phyloP scores from a whole-genome alignment of 208 protist genomes.

The Wallacemonas collosoma region DNA sequence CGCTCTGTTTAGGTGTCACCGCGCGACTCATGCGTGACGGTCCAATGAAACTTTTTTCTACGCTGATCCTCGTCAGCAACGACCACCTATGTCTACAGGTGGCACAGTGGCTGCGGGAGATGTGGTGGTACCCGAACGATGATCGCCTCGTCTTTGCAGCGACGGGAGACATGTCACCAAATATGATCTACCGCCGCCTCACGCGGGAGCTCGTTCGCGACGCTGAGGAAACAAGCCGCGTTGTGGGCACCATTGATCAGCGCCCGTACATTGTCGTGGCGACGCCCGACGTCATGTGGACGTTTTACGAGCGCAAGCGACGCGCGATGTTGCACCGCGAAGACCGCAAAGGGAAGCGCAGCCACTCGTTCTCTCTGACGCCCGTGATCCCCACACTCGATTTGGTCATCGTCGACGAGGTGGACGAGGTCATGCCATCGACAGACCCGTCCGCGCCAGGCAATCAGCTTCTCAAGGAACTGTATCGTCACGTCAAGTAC shows the following conservation, averaged over 20 bases:
- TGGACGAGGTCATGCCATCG: slow-evolving; percentile 83
- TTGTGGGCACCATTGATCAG: slow-evolving; percentile 59
- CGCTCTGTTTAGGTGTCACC: slow-evolving; percentile 79
- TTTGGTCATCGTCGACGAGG: slow-evolving; percentile 86
- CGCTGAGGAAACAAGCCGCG: slow-evolving; percentile 19
- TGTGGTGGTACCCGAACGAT: slow-evolving; percentile 91
- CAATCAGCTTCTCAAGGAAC: slow-evolving; percentile 82
- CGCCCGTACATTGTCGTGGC: slow-evolving; percentile 84
- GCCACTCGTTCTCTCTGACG: slow-evolving; percentile 65
- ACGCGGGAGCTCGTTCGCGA: slow-evolving; percentile 65
- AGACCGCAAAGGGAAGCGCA: slow-evolving; percentile 33
- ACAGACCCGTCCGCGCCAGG: slow-evolving; percentile 61
- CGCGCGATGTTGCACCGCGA: slow-evolving; percentile 53
- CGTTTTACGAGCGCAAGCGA: slow-evolving; percentile 61
- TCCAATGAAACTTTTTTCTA: slow-evolving; percentile 87
- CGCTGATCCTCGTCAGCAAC: slow-evolving; percentile 74
- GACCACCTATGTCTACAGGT: slow-evolving; percentile 82
- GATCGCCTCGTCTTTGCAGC: slow-evolving; percentile 81
- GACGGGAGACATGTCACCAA: slow-evolving; percentile 52
- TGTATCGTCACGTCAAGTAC: slow-evolving; percentile 85
- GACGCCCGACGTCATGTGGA: slow-evolving; percentile 80
- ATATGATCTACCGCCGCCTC: slow-evolving; percentile 78
- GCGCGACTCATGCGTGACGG: slow-evolving; percentile 86
- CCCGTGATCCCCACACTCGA: slow-evolving; percentile 81
- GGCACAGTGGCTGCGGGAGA: slow-evolving; percentile 79